Base-by-base conservation (phyloP, 768 basidiomycete genomes). In the Pholiota conissans region DNA sequence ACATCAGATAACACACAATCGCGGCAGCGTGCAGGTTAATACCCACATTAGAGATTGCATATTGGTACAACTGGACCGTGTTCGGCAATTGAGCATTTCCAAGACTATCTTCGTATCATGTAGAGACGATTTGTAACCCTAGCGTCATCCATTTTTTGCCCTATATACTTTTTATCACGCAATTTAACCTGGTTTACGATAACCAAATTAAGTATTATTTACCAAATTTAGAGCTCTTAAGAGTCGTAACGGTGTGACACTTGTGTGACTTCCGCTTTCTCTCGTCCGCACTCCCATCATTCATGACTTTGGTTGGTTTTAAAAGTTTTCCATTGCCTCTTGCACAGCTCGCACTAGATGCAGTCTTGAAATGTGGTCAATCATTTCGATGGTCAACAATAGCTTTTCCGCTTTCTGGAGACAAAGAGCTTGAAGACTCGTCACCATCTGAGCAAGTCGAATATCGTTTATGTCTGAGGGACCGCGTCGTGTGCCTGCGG, bases 401-500 rank as follows among this genome's bases (percentile, higher is more conserved):
- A 52, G 79, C 81, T 29, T 70, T 57, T n/a, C 42, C 55, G 34
- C 14, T 18, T 22, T 27, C 42, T 8, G 42, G 24, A 45, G 24
- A 46, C n/a, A n/a, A n/a, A n/a, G n/a, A n/a, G n/a, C 30, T 13
- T 32, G 30, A 50, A 22, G 64, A 65, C 20, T 37, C 63, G 30
- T 47, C 61, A 11, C 53, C 59, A 39, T 65, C 70, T 14, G 69
- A 74, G 11, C 42, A 22, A n/a, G 74, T 83, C 16, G 93, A 95
- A 71, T 95, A 92, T 68, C 84, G 90, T 5, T 74, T 93, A 32
- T 92, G 90, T 69, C 78, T 94, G 32, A 80, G 78, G 48, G 93
- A 95, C 65, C 87, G 93, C 37, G 87, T 95, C 24, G 80, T 95
- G 22, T 93, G 93, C 68, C 77, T 95, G 24, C 81, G 90, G 57